Evolutionary conservation across 2,329 filamentous ascomycete species (phyloP).

Genomic region (Penicillium sp.): DNA sequence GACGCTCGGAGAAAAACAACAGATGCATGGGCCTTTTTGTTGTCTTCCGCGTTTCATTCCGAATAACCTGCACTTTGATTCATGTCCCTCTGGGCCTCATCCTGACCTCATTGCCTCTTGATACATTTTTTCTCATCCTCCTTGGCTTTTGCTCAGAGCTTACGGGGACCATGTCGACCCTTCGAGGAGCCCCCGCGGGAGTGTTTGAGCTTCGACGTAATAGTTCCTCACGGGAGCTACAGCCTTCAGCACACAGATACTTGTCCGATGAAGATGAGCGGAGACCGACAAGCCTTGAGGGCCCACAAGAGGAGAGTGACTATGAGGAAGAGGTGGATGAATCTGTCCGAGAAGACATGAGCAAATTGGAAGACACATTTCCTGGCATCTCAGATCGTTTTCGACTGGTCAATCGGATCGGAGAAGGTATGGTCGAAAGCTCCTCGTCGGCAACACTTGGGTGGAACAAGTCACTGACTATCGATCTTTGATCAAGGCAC

Average conservation of each 20-base stretch:
- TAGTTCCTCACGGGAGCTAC: slow-evolving; percentile 12
- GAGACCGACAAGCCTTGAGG: slow-evolving; percentile 15
- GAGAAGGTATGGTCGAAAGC: slow-evolving; percentile 64
- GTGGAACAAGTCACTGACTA: slow-evolving; percentile 5
- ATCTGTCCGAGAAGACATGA: slow-evolving; percentile 75
- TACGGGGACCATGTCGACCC: slow-evolving; percentile 22
- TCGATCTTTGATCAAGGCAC: slow-evolving; percentile 58
- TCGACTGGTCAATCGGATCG: slow-evolving; percentile 90
- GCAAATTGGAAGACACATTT: slow-evolving; percentile 73
- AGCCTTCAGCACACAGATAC: slow-evolving; percentile 14
- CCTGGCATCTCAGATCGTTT: slow-evolving; percentile 77
- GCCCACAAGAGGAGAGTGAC: slow-evolving; percentile 15
- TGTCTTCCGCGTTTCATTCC: neutral
- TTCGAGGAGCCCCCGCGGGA: slow-evolving; percentile 21
- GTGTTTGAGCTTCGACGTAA: slow-evolving; percentile 24
- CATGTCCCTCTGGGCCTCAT: too few species aligned
- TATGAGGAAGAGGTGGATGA: slow-evolving; percentile 41
- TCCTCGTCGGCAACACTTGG: too few species aligned
- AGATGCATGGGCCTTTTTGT: neutral
- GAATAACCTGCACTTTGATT: neutral
- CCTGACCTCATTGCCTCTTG: too few species aligned
- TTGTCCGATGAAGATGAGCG: slow-evolving; percentile 12
- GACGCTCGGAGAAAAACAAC: slow-evolving; percentile 15
- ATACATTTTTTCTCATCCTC: too few species aligned
- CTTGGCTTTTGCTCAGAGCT: neutral